A percentile compares a stretch with the other conserved stretches of the same genome.
Evolutionary conservation across 257 asterid genomes (phyloP).

Genomic region (Salvia hispanica): DNA sequence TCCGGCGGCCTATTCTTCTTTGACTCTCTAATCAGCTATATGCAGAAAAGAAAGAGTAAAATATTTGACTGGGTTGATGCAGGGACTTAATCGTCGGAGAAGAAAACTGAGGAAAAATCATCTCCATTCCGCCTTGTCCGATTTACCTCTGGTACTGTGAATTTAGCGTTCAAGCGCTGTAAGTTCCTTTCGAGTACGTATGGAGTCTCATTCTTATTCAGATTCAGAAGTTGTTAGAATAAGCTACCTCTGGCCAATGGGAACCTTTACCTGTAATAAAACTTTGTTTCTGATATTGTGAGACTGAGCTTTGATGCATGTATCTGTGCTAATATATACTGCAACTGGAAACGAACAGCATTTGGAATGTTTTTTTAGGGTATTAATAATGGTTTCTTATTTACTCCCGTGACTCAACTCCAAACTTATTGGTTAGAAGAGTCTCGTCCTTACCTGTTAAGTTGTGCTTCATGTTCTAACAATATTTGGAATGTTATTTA

Average conservation of each 20-base stretch:
- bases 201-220: slow-evolving; percentile 3
- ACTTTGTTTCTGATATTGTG: slow-evolving; percentile 7
- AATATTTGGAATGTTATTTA: background rate
- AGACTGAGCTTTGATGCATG: background rate
- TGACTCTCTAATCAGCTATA: slow-evolving; percentile 4
- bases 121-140: slow-evolving; percentile 44
- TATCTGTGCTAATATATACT: background rate
- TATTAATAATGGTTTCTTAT: no score
- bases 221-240: slow-evolving; percentile 16
- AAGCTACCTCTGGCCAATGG: slow-evolving; percentile 2
- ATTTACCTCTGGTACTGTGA: slow-evolving; percentile 35
- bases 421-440: no score
- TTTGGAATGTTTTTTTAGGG: no score
- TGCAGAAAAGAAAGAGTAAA: background rate
- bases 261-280: no score
- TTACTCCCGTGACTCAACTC: no score
- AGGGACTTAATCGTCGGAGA: slow-evolving; percentile 62
- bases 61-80: slow-evolving; percentile 31
- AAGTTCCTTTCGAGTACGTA: slow-evolving; percentile 1
- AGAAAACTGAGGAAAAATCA: slow-evolving; percentile 67
- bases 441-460: no score
- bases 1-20: background rate
- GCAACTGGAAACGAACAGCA: background rate
- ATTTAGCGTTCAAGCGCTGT: background rate
- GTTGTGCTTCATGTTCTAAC: no score